Conservation (phyloP, 2,329 filamentous ascomycete genomes). For the Fusarium torulosum region DNA sequence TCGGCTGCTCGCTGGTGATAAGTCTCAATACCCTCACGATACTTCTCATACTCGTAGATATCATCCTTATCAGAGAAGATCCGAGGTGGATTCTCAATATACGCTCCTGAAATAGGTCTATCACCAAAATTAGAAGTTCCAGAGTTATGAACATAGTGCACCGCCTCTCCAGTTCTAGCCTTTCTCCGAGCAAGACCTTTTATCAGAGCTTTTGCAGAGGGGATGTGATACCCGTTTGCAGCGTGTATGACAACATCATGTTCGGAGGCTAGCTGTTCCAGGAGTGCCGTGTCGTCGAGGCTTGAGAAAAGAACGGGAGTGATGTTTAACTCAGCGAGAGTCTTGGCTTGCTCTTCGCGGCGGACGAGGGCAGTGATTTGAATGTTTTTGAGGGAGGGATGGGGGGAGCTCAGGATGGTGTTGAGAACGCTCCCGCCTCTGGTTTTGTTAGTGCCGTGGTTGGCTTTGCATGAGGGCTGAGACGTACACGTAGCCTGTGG, state of each 20-base stretch:
- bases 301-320: not conserved
- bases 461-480: accelerated
- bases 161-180: not conserved
- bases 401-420: not conserved
- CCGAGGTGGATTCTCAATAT: not conserved
- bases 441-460: not conserved
- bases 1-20: constrained; percentile 22
- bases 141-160: constrained; percentile 20
- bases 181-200: not conserved
- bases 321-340: not conserved
- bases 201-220: not conserved
- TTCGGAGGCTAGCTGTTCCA: not conserved
- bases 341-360: not conserved
- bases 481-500: constrained; percentile 14
- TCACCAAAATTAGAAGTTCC: constrained; percentile 18
- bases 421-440: constrained; percentile 14
- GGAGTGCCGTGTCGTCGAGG: not conserved
- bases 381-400: not conserved
- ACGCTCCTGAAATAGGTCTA: not conserved
- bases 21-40: not conserved
- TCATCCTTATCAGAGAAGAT: constrained; percentile 11
- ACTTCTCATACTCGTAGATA: constrained; percentile 13
- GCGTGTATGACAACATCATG: constrained; percentile 12
- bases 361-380: constrained; percentile 3
- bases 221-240: constrained; percentile 11